These are phyloP conservation scores for Neurospora sp. DNA, from an alignment of 495 filamentous ascomycete species.

Conservation along the genomic window DNA sequence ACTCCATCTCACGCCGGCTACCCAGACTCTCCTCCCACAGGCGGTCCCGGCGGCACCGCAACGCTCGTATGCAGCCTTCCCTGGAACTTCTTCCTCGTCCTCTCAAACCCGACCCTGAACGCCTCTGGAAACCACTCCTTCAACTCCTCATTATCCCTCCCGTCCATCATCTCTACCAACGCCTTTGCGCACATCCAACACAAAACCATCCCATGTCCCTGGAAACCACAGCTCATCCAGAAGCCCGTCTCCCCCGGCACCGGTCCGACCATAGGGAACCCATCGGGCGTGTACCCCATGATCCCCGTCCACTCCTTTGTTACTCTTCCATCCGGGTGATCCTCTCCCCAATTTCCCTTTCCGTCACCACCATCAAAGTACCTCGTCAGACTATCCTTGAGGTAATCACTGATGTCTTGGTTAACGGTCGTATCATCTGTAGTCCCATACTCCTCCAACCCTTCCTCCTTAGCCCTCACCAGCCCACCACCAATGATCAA, in stretches of 20 bases:
- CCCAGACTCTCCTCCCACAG: neutral
- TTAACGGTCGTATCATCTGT: constrained; percentile 51
- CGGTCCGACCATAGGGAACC: constrained; percentile 45
- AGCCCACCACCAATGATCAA: constrained; percentile 65
- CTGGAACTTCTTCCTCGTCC: constrained; percentile 32
- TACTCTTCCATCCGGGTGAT: constrained; percentile 46
- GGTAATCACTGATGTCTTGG: constrained; percentile 40
- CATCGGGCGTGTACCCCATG: constrained; percentile 49
- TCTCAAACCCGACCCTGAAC: constrained; percentile 35
- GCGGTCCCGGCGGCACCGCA: neutral
- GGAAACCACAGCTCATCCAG: constrained; percentile 44
- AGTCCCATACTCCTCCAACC: constrained; percentile 40
- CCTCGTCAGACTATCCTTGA: constrained; percentile 31
- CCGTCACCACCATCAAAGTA: constrained; percentile 38
- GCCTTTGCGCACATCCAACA: constrained; percentile 47
- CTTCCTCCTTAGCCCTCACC: constrained; percentile 31
- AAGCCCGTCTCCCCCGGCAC: constrained; percentile 31
- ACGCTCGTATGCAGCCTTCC: constrained; percentile 24
- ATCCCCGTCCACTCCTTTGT: constrained; percentile 53
- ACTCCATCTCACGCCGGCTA: neutral
- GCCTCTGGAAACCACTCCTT: constrained; percentile 42
- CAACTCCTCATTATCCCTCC: constrained; percentile 20
- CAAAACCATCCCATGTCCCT: constrained; percentile 52
- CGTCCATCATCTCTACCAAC: constrained; percentile 41
- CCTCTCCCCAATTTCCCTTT: constrained; percentile 42